Percentiles rank a stretch among this genome's conserved stretches.
Conservation (phyloP, 345 rosid genomes). For the Physaria fendleri region DNA sequence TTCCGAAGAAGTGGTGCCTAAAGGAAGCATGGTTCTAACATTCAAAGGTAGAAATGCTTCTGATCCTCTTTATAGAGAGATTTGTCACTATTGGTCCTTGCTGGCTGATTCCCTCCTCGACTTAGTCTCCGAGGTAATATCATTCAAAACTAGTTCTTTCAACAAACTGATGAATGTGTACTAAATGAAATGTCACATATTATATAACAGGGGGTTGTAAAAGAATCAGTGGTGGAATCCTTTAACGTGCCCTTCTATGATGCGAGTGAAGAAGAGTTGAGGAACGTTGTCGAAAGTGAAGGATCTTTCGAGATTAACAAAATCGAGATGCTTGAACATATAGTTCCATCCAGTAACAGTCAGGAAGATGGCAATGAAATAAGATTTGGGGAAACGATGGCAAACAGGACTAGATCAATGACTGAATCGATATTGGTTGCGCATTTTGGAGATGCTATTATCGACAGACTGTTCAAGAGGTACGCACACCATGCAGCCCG, state of each 20-base stretch:
- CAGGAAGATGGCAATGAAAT: neutral
- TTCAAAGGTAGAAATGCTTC: slow-evolving; percentile 20
- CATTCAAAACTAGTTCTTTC: too few relatives aligned
- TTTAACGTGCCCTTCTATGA: slow-evolving; percentile 30
- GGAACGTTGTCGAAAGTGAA: slow-evolving; percentile 12
- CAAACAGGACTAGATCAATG: slow-evolving; percentile 38
- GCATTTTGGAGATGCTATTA: slow-evolving; percentile 34
- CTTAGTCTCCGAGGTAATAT: too few relatives aligned
- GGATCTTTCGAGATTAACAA: slow-evolving; percentile 24
- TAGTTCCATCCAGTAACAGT: too few relatives aligned
- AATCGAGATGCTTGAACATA: neutral
- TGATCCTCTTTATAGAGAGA: slow-evolving; percentile 22
- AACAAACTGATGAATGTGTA: too few relatives aligned
- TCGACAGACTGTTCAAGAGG: too few relatives aligned
- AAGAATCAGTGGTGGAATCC: slow-evolving; percentile 24
- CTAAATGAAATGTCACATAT: too few relatives aligned
- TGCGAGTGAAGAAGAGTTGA: slow-evolving; percentile 8
- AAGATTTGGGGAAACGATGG: neutral
- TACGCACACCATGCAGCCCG: too few relatives aligned
- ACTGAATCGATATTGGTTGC: slow-evolving; percentile 40
- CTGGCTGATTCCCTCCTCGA: slow-evolving; percentile 26
- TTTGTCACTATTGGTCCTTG: slow-evolving; percentile 1
- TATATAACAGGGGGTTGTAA: slow-evolving; percentile 36
- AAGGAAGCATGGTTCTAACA: slow-evolving; percentile 36
- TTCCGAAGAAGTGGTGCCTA: slow-evolving; percentile 18